These are phyloP conservation scores for Candida gorgasii DNA, from an alignment of 805 yeast species.

Conservation along the genomic window DNA sequence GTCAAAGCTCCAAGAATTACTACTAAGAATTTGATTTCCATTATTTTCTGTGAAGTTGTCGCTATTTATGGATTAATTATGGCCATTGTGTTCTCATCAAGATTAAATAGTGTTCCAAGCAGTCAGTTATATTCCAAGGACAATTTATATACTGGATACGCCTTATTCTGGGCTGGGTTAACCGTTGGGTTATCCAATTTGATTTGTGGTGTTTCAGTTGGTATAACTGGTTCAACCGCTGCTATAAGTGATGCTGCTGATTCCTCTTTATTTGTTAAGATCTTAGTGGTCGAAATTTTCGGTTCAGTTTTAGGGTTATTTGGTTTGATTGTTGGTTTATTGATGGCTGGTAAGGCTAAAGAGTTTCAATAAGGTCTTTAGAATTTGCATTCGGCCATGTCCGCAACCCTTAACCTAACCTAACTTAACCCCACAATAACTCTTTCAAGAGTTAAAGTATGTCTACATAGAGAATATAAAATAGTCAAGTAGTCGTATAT, in stretches of 20 bases:
- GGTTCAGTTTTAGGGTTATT: constrained; percentile 95
- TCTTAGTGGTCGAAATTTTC: constrained; percentile 94
- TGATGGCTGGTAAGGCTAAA: constrained; percentile 94
- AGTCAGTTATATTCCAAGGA: constrained; percentile 70
- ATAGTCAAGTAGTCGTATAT: background rate
- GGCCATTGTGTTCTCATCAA: constrained; percentile 95
- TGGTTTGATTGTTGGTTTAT: constrained; percentile 93
- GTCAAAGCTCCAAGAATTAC: constrained; percentile 97
- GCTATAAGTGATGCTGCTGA: constrained; percentile 98
- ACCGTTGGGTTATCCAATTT: constrained; percentile 93
- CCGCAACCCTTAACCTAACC: too few species aligned
- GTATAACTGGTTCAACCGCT: constrained; percentile 98
- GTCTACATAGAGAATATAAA: background rate
- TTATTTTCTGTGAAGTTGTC: constrained; percentile 98
- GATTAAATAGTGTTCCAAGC: constrained; percentile 67
- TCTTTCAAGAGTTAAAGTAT: background rate
- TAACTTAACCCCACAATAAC: too few species aligned
- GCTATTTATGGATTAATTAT: constrained; percentile 97
- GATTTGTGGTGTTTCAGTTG: constrained; percentile 96
- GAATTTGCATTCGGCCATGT: too few species aligned
- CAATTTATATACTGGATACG: constrained; percentile 90
- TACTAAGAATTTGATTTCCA: constrained; percentile 92
- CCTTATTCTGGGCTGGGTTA: constrained; percentile 96
- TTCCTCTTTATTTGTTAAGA: constrained; percentile 90
- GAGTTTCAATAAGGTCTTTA: constrained; percentile 64